These are phyloP conservation scores for Afroboletus lepidellus DNA, from an alignment of 1,284 basidiomycete species.

Conservation along the genomic window DNA sequence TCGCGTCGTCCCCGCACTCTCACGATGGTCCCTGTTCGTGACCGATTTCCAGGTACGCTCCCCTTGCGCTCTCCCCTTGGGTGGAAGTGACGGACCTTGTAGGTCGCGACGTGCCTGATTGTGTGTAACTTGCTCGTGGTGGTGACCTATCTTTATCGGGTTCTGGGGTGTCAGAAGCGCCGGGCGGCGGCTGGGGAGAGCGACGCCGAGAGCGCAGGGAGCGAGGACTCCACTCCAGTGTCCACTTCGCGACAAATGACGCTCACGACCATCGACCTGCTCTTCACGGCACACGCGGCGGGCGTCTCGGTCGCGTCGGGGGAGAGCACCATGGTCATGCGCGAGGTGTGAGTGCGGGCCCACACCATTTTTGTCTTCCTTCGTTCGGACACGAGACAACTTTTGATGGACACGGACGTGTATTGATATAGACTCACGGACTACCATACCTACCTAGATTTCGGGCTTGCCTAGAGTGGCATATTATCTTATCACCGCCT, in stretches of 20 bases:
- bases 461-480: too few relatives aligned
- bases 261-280: slow-evolving; percentile 18
- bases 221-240: not conserved
- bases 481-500: too few relatives aligned
- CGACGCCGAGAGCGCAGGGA: not conserved
- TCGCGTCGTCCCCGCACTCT: slow-evolving; percentile 2
- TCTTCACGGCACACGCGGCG: not conserved
- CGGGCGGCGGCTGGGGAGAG: not conserved
- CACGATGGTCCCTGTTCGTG: slow-evolving; percentile 2
- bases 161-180: not conserved
- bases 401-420: too few relatives aligned
- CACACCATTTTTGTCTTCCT: not conserved
- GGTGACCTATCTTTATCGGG: slow-evolving; percentile 21
- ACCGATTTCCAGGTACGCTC: slow-evolving; percentile 19
- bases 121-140: slow-evolving; percentile 21
- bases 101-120: slow-evolving; percentile 17
- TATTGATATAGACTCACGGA: too few relatives aligned
- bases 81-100: not conserved
- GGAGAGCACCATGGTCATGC: not conserved
- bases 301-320: not conserved
- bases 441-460: too few relatives aligned
- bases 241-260: not conserved
- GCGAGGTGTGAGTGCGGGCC: not conserved
- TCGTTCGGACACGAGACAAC: too few relatives aligned
- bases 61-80: too few relatives aligned